Evolutionary conservation across 2,329 filamentous ascomycete genomes (phyloP).

Genomic region (Ascochyta fabae): DNA sequence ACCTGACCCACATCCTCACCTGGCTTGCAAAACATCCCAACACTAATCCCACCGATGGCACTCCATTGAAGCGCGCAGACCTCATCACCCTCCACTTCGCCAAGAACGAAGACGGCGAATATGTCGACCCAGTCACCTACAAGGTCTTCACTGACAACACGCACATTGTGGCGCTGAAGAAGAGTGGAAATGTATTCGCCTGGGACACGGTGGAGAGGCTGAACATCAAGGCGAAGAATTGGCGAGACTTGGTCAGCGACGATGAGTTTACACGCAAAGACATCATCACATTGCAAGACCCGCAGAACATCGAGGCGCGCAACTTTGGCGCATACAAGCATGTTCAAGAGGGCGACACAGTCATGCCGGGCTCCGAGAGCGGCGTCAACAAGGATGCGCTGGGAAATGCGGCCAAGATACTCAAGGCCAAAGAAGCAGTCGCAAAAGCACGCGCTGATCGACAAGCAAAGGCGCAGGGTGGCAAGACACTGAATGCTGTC

Average conservation of each 20-base stretch:
- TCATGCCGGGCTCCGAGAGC: conserved; percentile 71
- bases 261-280: conserved; percentile 85
- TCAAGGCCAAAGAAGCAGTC: conserved; percentile 92
- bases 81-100: conserved; percentile 90
- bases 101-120: conserved; percentile 88
- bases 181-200: conserved; percentile 92
- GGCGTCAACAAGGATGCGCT: conserved; percentile 81
- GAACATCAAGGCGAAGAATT: conserved; percentile 97
- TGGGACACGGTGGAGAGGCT: conserved; percentile 95
- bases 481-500: conserved; percentile 25
- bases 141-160: conserved; percentile 99
- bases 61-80: conserved; percentile 78
- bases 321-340: conserved; percentile 90
- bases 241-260: conserved; percentile 88
- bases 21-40: conserved; percentile 95
- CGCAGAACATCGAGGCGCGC: conserved; percentile 82
- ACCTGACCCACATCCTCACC: conserved; percentile 89
- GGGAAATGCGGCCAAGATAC: conserved; percentile 80
- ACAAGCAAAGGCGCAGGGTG: conserved; percentile 48
- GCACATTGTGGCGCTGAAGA: conserved; percentile 86
- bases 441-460: conserved; percentile 83
- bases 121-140: conserved; percentile 95
- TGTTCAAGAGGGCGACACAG: conserved; percentile 80
- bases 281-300: conserved; percentile 95
- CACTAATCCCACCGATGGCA: conserved; percentile 88